Base-by-base conservation (phyloP, 31 red algal species). In the Porphyra umbilicalis region DNA sequence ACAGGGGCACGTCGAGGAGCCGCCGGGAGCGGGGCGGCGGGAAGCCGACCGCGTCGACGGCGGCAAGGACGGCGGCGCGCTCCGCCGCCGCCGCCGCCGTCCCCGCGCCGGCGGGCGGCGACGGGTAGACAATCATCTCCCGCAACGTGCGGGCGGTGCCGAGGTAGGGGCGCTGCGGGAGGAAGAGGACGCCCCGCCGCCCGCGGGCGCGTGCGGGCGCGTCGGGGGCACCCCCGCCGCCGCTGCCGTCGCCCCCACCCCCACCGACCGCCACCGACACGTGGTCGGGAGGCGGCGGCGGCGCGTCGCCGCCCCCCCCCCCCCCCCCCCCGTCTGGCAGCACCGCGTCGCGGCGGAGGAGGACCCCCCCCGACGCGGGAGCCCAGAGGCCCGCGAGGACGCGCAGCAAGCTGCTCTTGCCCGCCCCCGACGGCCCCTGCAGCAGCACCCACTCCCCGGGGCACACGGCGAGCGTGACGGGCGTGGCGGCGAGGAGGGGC, bases 381-480 rank as follows among this genome's bases (percentile, higher is more conserved):
- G 39, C 6, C 90, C 85, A 88, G 16, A 92, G 44, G 9, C 90
- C 90, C 10, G 85, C 80, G 32, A 92, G 80, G 31, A 79, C 85
- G 79, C 81, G 75, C 5, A 92, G 35, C 4, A 92, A 37, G 78
- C 76, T 87, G 75, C 81, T 84, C 67, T 92, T 92, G 6, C 90
- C 90, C 36, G 85, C 83, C 71, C 90, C 90, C 36, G 79, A 87
- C 76, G 44, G 76, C 35, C 90, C 90, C 46, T 88, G 77, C 10
- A 92, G 35, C 32, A 92, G 75, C 44, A 92, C 33, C 85, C 90
- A 88, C 40, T 80, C 38, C 15, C 90, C 90, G 40, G 82, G 78
- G 34, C 44, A 11, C 14, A 92, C 57, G 32, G 90, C 33, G 38
- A 92, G 87, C 74, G 90, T 84, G 35, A 92, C 76, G 15, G 90